phyloP scores from a whole-genome alignment of 176 grass and related monocot species.

The Zea mays region Zm-B73-REFERENCE-NAM-5.0 NC_050102.1:8223001-8223500 shows the following conservation, averaged over 20 bases:
- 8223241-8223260: slow-evolving; percentile 57
- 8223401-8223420: slow-evolving; percentile 60
- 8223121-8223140: neutral
- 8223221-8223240: slow-evolving; percentile 39
- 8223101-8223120: slow-evolving; percentile 18
- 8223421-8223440: slow-evolving; percentile 94
- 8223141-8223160: neutral
- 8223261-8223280: slow-evolving; percentile 49
- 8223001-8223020: neutral
- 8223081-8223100: neutral
- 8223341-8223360: slow-evolving; percentile 60
- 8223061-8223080: neutral
- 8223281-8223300: slow-evolving; percentile 68
- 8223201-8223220: neutral
- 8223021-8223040: neutral
- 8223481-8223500: slow-evolving; percentile 74
- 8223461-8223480: slow-evolving; percentile 34
- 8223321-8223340: slow-evolving; percentile 74
- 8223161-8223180: neutral
- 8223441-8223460: slow-evolving; percentile 87
- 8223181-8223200: slow-evolving; percentile 17
- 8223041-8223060: slow-evolving; percentile 24
- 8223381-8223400: slow-evolving; percentile 67
- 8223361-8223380: slow-evolving; percentile 82
- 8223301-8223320: slow-evolving; percentile 93